Evolutionary conservation across 805 yeast genomes (phyloP), one percentile per base, ranked within the genome.

Genomic region (Candida tibetensis): DNA sequence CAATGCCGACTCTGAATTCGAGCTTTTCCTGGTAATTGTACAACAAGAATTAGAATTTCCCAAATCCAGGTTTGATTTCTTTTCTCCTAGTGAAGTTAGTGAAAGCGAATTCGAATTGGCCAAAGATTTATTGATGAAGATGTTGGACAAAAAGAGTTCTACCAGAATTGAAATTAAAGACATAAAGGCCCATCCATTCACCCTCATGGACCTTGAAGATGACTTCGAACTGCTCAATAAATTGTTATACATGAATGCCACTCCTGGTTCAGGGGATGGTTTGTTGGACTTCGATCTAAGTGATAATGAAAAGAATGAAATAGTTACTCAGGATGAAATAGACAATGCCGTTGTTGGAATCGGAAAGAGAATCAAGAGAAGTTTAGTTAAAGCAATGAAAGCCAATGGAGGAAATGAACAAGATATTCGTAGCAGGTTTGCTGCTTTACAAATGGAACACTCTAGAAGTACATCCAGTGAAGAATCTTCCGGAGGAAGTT

Each of bases 1-100:
- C 58, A 79, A 82, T 54, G 95, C 90, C 1, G 89, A 81, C 33
- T 80, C 86, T 22, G 96, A 89, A 53, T 91, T 76, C 63, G 95
- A 84, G 41, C 69, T 93, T 36, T 90, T 91, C 60, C 82, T 83
- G 40, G 88, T 80, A 9, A 93, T 93, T 47, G 85, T 81, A 30
- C 76, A 77, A 37, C 72, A 79, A 26, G 69, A 69, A 1, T 58
- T 86, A 19, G 63, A 61, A 35, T 78, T 83, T 45, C 96, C 96
- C 0, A 52, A 46, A 34, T 39, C 55, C 16, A 48, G 53, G 12
- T 41, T 46, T 9, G 45, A 62, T 3, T 67, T 69, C 46, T 58
- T 64, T 44, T 64, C 72, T 10, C 73, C 72, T 13, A 53, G 51
- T 12, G 51, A 49, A n/a, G 70, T 75, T 4, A 40, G 58, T 1